Conservation (phyloP, 768 basidiomycete species). For the Sarcodon sp. region DNA sequence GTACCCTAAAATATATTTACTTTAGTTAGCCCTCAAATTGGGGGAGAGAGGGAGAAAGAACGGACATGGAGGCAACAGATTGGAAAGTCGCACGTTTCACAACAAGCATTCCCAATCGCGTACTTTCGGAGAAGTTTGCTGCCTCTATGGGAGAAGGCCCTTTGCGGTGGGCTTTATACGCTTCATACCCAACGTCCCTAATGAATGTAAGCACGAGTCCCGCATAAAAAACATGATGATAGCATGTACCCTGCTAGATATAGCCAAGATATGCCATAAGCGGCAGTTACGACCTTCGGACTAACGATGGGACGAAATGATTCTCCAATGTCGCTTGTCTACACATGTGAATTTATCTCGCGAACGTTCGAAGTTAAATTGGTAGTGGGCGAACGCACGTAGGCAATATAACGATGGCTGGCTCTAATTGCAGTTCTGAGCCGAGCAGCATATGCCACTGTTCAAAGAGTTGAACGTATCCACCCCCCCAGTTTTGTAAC, state of each 20-base stretch:
- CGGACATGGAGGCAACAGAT: slow-evolving; percentile 71
- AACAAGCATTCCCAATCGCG: slow-evolving; percentile 54
- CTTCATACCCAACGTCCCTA: slow-evolving; percentile 68
- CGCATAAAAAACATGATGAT: background rate
- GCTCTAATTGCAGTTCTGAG: slow-evolving; percentile 66
- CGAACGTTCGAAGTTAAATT: background rate
- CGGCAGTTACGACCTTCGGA: slow-evolving; percentile 58
- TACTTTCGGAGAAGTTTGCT: slow-evolving; percentile 55
- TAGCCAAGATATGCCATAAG: slow-evolving; percentile 74
- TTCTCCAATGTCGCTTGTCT: slow-evolving; percentile 79
- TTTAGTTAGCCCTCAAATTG: slow-evolving; percentile 2
- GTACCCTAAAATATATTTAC: slow-evolving; percentile 35
- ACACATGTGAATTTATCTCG: slow-evolving; percentile 8
- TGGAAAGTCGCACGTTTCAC: slow-evolving; percentile 72
- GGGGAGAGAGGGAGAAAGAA: slow-evolving; percentile 7
- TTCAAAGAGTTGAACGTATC: too few species aligned
- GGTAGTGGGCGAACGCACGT: slow-evolving; percentile 29
- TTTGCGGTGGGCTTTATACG: slow-evolving; percentile 60
- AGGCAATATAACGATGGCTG: slow-evolving; percentile 61
- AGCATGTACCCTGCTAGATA: slow-evolving; percentile 50
- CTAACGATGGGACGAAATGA: slow-evolving; percentile 72
- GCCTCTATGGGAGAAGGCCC: slow-evolving; percentile 61
- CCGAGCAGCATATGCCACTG: slow-evolving; percentile 64
- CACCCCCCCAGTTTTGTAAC: too few species aligned
- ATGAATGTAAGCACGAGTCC: background rate